Evolutionary conservation across 306 rosid genomes (phyloP), one percentile per base, ranked within the genome.

Genomic region (Cicer chorassanicum): DNA sequence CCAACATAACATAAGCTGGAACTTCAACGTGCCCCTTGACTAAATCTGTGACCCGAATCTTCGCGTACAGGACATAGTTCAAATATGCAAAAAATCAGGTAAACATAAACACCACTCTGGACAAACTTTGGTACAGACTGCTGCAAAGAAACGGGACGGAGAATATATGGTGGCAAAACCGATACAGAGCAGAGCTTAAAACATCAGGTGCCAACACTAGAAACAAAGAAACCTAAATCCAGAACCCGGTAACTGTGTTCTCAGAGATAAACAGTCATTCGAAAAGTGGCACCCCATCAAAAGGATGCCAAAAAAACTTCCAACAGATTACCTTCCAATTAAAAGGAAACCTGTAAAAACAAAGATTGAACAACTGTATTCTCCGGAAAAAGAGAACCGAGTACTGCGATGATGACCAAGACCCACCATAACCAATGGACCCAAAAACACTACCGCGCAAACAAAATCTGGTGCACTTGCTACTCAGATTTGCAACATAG

Each of bases 371-470:
- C 78, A 83, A 79, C 98, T 86, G 84, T 55, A 40, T 68, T 65
- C 93, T 86, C 91, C 64, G 87, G 88, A 83, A 90, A 85, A 94
- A 89, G 81, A 68, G 84, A 84, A 81, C 93, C 78, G 73, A 18
- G 85, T 74, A 60, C 88, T 41, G 74, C 43, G 83, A 77, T 45
- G 74, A 79, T 53, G 80, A 82, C 86, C 81, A 81, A 89, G 96
- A 89, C 88, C 93, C 92, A 86, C 92, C 90, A 85, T 80, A 48
- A 61, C 50, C 36, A 60, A 86, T 89, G 91, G 91, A 87, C 91
- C 98, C 89, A 89, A 86, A 89, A 92, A 93, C 88, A 93, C 84
- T 75, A 86, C 65, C n/a, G 9, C 46, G 63, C 60, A 69, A 84
- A 74, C 66, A 82, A 19, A 19, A 65, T 15, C 69, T 63, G 48